Percentiles rank a stretch among this genome's conserved stretches.
phyloP scores from a whole-genome alignment of 2,329 filamentous ascomycete species.

The Cladosporium sp. region DNA sequence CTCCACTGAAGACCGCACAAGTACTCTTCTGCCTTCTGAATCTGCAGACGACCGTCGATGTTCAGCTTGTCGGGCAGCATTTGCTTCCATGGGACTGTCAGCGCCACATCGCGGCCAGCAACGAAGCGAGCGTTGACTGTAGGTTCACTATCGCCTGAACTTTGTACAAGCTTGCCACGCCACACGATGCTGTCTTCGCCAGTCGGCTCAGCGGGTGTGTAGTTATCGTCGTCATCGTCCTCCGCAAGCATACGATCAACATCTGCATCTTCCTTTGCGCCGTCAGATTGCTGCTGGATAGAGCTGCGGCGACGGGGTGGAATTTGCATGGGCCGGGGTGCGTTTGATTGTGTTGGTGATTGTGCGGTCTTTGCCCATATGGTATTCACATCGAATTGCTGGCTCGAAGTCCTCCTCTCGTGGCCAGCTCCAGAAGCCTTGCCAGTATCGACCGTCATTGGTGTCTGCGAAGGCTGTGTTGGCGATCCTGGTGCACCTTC shows the following conservation, averaged over 20 bases:
- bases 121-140: conserved; percentile 73
- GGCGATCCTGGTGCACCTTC: conserved; percentile 33
- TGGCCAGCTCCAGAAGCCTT: conserved; percentile 3
- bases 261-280: conserved; percentile 74
- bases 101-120: conserved; percentile 73
- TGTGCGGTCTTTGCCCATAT: conserved; percentile 74
- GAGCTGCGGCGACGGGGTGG: conserved; percentile 39
- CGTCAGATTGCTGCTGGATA: conserved; percentile 34
- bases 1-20: conserved; percentile 82
- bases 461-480: conserved; percentile 16
- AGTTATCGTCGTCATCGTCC: conserved; percentile 68
- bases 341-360: conserved; percentile 54
- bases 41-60: conserved; percentile 75
- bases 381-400: conserved; percentile 72
- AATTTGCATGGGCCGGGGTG: conserved; percentile 43
- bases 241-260: conserved; percentile 85
- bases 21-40: conserved; percentile 82
- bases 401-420: conserved; percentile 20
- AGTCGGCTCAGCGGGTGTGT: conserved; percentile 72
- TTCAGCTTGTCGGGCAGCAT: conserved; percentile 67
- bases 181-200: conserved; percentile 70
- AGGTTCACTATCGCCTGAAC: conserved; percentile 34
- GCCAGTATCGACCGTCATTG: conserved; percentile 19
- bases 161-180: conserved; percentile 61
- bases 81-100: conserved; percentile 66